phyloP scores from a whole-genome alignment of 257 asterid species.

The Plantago ovata region DNA sequence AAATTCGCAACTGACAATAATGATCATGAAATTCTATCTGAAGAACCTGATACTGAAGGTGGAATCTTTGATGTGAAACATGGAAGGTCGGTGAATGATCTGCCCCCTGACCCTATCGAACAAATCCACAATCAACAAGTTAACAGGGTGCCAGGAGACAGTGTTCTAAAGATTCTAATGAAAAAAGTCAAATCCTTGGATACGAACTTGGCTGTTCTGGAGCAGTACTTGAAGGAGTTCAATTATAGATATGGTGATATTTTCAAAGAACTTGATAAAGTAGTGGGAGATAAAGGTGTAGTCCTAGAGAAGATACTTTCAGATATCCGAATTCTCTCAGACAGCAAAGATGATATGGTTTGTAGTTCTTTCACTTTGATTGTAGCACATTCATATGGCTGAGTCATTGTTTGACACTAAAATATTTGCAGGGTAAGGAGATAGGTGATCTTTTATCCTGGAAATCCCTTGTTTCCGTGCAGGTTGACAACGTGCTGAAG shows the following conservation, averaged over 20 bases:
- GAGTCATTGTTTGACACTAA: constrained; percentile 10
- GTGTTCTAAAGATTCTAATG: constrained; percentile 91
- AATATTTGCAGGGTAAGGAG: constrained; percentile 62
- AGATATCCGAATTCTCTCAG: constrained; percentile 49
- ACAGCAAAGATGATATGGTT: constrained; percentile 72
- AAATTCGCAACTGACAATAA: constrained; percentile 31
- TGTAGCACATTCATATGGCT: constrained; percentile 2
- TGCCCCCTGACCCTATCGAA: constrained; percentile 66
- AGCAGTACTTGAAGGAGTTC: constrained; percentile 76
- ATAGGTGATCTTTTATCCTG: constrained; percentile 60
- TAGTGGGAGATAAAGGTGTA: constrained; percentile 47
- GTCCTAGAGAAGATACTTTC: constrained; percentile 56
- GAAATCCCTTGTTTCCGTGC: constrained; percentile 71
- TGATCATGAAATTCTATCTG: constrained; percentile 33
- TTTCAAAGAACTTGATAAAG: constrained; percentile 60
- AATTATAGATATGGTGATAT: constrained; percentile 63
- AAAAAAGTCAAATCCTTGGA: constrained; percentile 80
- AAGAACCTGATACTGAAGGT: constrained; percentile 33
- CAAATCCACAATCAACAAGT: constrained; percentile 66
- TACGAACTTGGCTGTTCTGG: constrained; percentile 73
- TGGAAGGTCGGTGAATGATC: constrained; percentile 33
- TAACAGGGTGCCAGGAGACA: constrained; percentile 93
- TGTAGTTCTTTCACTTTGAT: constrained; percentile 19
- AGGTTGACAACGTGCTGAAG: constrained; percentile 53
- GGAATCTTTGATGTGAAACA: constrained; percentile 38